A percentile compares a stretch with the other conserved stretches of the same genome.
Evolutionary conservation across 2,329 filamentous ascomycete genomes (phyloP).

Genomic region (Mariannaea elegans): DNA sequence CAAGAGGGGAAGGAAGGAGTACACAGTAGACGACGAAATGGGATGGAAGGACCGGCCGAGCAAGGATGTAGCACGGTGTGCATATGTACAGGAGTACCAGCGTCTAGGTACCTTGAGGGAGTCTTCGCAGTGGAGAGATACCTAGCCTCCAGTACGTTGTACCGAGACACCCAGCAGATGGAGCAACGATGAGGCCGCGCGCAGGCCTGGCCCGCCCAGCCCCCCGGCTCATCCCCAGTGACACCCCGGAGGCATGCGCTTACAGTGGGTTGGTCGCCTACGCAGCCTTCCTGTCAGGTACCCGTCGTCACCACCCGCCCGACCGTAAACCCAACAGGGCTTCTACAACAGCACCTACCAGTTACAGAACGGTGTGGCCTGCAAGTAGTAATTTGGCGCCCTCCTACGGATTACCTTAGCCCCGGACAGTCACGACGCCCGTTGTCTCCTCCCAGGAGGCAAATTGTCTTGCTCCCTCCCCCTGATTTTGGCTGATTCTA

Average conservation of each 20-base stretch:
- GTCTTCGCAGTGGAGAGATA: slow-evolving; percentile 1
- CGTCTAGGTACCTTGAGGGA: slow-evolving; percentile 6
- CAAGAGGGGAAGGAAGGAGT: slow-evolving; percentile 33
- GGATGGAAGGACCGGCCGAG: slow-evolving; percentile 17
- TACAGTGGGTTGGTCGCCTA: not conserved
- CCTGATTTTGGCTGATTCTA: not conserved
- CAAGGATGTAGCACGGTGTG: not conserved
- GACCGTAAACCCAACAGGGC: not conserved
- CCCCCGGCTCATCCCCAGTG: slow-evolving; percentile 10
- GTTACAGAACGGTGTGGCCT: not conserved
- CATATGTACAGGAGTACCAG: slow-evolving; percentile 3
- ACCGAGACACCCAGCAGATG: slow-evolving; percentile 3
- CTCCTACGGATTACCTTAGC: not conserved
- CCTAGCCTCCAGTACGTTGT: not conserved
- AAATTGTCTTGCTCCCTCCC: not conserved
- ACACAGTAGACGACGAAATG: slow-evolving; percentile 37
- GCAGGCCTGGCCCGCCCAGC: slow-evolving; percentile 18
- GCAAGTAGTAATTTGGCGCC: not conserved
- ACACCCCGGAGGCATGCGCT: slow-evolving; percentile 9
- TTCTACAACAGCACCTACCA: not conserved
- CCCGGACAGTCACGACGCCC: not conserved
- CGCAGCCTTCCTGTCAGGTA: not conserved
- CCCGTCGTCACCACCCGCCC: not conserved
- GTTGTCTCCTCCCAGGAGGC: not conserved
- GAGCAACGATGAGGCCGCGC: slow-evolving; percentile 13